Conservation (phyloP, 306 rosid species). For the Citrullus mucosospermus region DNA sequence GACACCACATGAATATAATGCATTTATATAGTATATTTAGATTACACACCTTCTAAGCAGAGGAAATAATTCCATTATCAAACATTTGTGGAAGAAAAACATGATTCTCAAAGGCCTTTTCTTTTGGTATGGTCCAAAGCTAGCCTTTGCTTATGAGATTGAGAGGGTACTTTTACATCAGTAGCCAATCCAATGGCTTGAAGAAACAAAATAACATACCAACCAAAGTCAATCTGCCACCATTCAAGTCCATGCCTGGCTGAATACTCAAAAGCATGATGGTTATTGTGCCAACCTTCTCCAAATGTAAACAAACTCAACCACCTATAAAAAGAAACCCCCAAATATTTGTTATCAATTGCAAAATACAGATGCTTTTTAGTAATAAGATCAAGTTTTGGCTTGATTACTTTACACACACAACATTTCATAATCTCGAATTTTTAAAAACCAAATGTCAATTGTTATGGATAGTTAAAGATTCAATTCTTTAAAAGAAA, state of each 20-base stretch:
- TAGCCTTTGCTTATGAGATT: constrained; percentile 50
- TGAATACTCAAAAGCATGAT: constrained; percentile 88
- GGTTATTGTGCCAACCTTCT: constrained; percentile 85
- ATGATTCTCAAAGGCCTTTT: not conserved
- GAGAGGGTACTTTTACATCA: constrained; percentile 52
- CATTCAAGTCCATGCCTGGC: constrained; percentile 41
- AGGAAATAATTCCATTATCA: too few relatives aligned
- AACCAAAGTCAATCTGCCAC: constrained; percentile 21
- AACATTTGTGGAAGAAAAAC: not conserved
- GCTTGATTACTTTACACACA: too few relatives aligned
- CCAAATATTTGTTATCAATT: not conserved
- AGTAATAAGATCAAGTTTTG: too few relatives aligned
- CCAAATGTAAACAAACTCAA: constrained; percentile 67
- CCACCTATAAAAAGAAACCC: constrained; percentile 30
- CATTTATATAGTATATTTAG: too few relatives aligned
- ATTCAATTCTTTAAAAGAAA: too few relatives aligned
- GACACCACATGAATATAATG: too few relatives aligned
- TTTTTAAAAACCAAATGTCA: too few relatives aligned
- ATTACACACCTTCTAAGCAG: too few relatives aligned
- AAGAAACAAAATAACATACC: constrained; percentile 54
- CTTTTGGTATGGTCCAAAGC: constrained; percentile 3
- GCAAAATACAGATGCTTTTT: too few relatives aligned
- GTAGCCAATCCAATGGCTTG: constrained; percentile 59
- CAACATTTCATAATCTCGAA: too few relatives aligned
- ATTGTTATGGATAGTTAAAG: too few relatives aligned